Evolutionary conservation across 352 stramenopile species (phyloP), one percentile per base, ranked within the genome.

Genomic region (Phytophthora ohioensis): DNA sequence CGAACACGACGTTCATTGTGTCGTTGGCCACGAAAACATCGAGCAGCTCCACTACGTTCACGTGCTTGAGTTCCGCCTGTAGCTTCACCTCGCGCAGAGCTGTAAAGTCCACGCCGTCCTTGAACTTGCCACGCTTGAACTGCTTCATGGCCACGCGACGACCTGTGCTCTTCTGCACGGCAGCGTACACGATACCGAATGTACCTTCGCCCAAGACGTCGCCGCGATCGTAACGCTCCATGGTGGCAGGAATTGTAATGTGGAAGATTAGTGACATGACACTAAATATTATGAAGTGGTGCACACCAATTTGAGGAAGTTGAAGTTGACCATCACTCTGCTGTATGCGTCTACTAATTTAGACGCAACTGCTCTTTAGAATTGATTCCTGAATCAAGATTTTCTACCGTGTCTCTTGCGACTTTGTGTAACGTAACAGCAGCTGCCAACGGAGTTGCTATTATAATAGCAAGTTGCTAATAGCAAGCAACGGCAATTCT

Each of bases 1-100:
- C 91, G 56, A 95, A 96, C 41, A 97, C 91, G 35, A 97, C 79
- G 73, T 96, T 96, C 69, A 97, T 92, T 17, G 88, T 97, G 68
- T 95, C 90, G 49, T 94, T 94, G 51, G 87, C 76, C 17, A 95
- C 88, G 54, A 94, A 97, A 15, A 95, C 91, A 58, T 97, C 90
- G 51, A 97, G 80, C 39, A 97, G 78, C 69, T 95, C 85, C 53
- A 93, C 82, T 6, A 95, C 84, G 60, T 96, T 96, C 13, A 82
- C 71, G 76, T 96, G 89, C 63, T 93, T 91, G 56, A 96, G 84
- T 69, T 97, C 88, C 8, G 84, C 82, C 73, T 97, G 88, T 6
- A 97, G 76, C 66, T 96, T 97, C 49, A 97, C 90, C 81, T 97
- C 91, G 39, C 91, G 88, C 68, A 97, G 68, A 34, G 91, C 90